phyloP scores from a whole-genome alignment of 2,329 filamentous ascomycete genomes.

The Colletotrichum kahawae region DNA sequence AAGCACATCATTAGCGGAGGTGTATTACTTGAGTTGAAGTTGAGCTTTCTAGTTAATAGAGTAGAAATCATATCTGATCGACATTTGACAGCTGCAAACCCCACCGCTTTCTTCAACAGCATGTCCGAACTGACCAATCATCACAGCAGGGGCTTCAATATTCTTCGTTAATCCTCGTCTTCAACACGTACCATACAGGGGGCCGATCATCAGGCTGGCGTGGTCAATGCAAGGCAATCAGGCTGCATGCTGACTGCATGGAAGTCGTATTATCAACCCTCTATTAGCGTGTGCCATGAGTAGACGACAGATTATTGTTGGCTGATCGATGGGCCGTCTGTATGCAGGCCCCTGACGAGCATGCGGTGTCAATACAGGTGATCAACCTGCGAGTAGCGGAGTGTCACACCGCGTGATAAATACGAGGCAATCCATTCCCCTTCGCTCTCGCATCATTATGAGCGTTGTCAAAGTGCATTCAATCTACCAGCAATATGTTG shows the following conservation, averaged over 20 bases:
- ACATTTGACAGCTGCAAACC: not conserved
- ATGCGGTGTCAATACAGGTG: not conserved
- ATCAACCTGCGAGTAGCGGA: not conserved
- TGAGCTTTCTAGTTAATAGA: not conserved
- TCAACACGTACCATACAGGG: not conserved
- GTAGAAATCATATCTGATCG: not conserved
- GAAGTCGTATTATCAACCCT: not conserved
- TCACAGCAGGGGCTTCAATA: not conserved
- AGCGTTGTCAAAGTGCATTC: not conserved
- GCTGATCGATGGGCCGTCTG: not conserved
- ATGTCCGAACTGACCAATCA: not conserved
- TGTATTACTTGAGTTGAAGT: not conserved
- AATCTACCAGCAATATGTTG: not conserved
- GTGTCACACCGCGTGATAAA: not conserved
- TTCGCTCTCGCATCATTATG: not conserved
- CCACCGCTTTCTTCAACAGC: not conserved
- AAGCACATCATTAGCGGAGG: not conserved
- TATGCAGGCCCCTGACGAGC: not conserved
- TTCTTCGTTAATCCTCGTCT: not conserved
- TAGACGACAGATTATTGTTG: not conserved
- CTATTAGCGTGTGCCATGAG: not conserved
- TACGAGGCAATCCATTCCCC: accelerated
- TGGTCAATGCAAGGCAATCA: not conserved
- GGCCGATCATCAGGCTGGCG: not conserved
- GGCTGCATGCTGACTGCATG: not conserved